phyloP scores from a whole-genome alignment of 768 basidiomycete species.

The Agrocybe praecox region DNA sequence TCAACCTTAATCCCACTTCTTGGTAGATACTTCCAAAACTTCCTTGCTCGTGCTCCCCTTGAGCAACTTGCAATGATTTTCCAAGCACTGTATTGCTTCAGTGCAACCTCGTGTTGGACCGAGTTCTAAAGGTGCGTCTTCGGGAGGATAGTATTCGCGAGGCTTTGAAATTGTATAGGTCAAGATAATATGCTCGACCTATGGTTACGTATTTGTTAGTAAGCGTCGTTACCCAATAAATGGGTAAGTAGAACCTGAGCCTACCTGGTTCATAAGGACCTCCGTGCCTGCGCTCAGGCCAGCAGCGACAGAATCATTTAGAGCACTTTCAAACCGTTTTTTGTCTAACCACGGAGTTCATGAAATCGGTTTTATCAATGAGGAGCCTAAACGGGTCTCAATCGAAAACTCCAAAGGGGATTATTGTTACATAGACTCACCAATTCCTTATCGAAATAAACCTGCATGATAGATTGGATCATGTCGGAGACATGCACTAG shows the following conservation, averaged over 20 bases:
- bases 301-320: conserved; percentile 93
- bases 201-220: background rate
- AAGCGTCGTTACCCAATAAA: background rate
- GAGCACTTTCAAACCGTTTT: conserved; percentile 92
- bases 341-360: conserved; percentile 91
- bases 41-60: conserved; percentile 95
- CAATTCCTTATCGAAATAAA: conserved; percentile 97
- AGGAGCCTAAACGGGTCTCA: conserved; percentile 51
- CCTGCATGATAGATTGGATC: conserved; percentile 96
- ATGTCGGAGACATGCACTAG: conserved; percentile 96
- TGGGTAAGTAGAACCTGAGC: conserved; percentile 9
- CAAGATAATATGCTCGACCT: conserved; percentile 94
- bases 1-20: conserved; percentile 90
- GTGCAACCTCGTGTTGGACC: conserved; percentile 84
- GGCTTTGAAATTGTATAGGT: conserved; percentile 81
- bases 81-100: conserved; percentile 88
- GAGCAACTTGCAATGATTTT: conserved; percentile 88
- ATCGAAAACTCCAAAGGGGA: background rate
- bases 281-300: conserved; percentile 96
- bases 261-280: conserved; percentile 91
- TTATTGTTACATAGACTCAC: conserved; percentile 41
- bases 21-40: conserved; percentile 96
- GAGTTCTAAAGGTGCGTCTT: conserved; percentile 78
- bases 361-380: conserved; percentile 93
- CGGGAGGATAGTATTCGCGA: conserved; percentile 88